phyloP scores from a whole-genome alignment of 495 filamentous ascomycete species.

The Trichoderma erinaceum region DNA sequence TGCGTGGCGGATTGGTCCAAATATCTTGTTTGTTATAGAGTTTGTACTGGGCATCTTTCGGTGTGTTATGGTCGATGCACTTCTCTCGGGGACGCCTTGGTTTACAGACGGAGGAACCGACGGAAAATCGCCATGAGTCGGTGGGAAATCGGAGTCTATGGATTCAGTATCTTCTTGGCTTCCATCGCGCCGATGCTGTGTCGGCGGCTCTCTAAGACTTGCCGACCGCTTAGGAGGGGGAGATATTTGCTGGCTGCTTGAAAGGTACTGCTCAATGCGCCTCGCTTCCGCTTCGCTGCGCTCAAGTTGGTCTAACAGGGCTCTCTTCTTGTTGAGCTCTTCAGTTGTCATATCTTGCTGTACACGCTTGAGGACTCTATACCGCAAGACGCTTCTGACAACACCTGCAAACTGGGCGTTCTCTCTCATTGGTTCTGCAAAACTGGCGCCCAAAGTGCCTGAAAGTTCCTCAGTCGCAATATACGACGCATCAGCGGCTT shows the following conservation, averaged over 20 bases:
- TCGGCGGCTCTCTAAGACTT: slow-evolving; percentile 47
- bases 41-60: slow-evolving; percentile 70
- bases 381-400: slow-evolving; percentile 79
- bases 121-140: slow-evolving; percentile 68
- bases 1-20: slow-evolving; percentile 88
- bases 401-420: slow-evolving; percentile 95
- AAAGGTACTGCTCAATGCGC: slow-evolving; percentile 87
- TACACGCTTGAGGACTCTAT: slow-evolving; percentile 83
- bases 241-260: slow-evolving; percentile 52
- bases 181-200: slow-evolving; percentile 41
- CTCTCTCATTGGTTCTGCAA: slow-evolving; percentile 95
- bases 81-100: slow-evolving; percentile 46
- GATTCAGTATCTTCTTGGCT: slow-evolving; percentile 66
- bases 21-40: slow-evolving; percentile 87
- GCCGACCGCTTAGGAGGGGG: slow-evolving; percentile 56
- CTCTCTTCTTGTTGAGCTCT: slow-evolving; percentile 74
- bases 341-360: slow-evolving; percentile 97
- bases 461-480: slow-evolving; percentile 92
- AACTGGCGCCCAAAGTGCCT: slow-evolving; percentile 71
- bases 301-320: slow-evolving; percentile 74
- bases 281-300: slow-evolving; percentile 84
- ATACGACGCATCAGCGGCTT: slow-evolving; percentile 93
- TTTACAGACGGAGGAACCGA: slow-evolving; percentile 52
- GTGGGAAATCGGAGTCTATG: slow-evolving; percentile 91
- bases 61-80: slow-evolving; percentile 42